phyloP scores from a whole-genome alignment of 2,329 filamentous ascomycete species.

The Claviceps paspali region DNA sequence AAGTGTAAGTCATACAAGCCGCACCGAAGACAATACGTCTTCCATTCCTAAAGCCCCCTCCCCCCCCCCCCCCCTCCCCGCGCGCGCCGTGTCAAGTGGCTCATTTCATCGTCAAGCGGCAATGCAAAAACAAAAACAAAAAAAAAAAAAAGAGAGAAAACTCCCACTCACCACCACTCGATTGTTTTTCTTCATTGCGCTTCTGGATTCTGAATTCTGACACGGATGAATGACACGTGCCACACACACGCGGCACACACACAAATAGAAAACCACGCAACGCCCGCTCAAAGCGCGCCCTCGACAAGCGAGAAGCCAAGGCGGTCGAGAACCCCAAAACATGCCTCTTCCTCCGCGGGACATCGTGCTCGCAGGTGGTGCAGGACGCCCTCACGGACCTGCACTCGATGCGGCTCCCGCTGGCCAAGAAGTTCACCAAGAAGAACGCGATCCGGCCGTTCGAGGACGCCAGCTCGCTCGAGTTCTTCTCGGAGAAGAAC shows the following conservation, averaged over 20 bases:
- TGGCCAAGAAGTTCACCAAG: conserved; percentile 86
- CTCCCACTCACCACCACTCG: no score
- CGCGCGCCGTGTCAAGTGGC: no score
- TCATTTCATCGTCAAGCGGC: no score
- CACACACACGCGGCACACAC: no score
- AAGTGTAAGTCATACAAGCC: conserved; percentile 32
- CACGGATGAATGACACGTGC: no score
- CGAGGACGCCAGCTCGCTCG: conserved; percentile 71
- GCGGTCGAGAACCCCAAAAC: conserved; percentile 78
- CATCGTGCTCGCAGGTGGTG: conserved; percentile 66
- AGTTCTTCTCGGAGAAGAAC: conserved; percentile 96
- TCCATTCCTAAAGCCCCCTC: no score
- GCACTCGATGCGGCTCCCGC: conserved; percentile 67
- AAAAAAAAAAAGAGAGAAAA: no score
- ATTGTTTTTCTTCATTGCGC: conserved; percentile 13
- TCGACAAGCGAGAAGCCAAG: conserved; percentile 88
- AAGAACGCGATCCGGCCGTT: conserved; percentile 95
- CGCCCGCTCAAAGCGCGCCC: conserved; percentile 84
- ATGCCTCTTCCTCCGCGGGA: conserved; percentile 78
- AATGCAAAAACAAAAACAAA: no score
- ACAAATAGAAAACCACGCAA: conserved; percentile 48
- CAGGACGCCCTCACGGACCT: conserved; percentile 78
- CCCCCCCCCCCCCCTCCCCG: no score
- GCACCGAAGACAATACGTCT: no score
- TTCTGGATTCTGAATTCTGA: no score